Evolutionary conservation across 371 early-diverging fungal species (phyloP).

Genomic region (Lichtheimia ornata): DNA sequence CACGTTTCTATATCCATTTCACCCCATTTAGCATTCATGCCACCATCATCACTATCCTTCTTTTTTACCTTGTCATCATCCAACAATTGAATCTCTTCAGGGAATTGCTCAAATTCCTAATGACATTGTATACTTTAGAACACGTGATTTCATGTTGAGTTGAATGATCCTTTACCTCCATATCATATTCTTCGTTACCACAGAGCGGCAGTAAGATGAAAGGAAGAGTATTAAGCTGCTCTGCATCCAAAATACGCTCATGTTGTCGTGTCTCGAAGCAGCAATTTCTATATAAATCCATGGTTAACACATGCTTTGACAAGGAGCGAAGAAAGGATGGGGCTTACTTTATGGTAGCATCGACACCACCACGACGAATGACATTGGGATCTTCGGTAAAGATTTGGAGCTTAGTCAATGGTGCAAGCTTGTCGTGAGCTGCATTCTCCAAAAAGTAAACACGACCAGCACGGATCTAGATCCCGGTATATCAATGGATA

Average conservation of each 20-base stretch:
- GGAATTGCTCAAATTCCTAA: slow-evolving; percentile 88
- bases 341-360: slow-evolving; percentile 78
- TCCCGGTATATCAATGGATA: neutral
- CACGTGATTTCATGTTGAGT: no score
- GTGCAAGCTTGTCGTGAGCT: slow-evolving; percentile 56
- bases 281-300: slow-evolving; percentile 60
- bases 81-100: slow-evolving; percentile 88
- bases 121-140: neutral
- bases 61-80: slow-evolving; percentile 70
- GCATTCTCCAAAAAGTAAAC: slow-evolving; percentile 68
- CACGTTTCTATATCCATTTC: slow-evolving; percentile 59
- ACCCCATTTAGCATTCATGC: neutral
- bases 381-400: slow-evolving; percentile 82
- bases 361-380: slow-evolving; percentile 88
- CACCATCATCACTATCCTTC: neutral
- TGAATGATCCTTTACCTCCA: slow-evolving; percentile 53
- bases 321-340: no score
- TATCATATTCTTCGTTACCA: slow-evolving; percentile 89
- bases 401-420: slow-evolving; percentile 82
- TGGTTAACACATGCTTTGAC: no score
- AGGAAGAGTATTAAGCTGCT: slow-evolving; percentile 78
- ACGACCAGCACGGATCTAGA: slow-evolving; percentile 68
- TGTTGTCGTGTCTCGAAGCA: slow-evolving; percentile 80
- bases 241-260: slow-evolving; percentile 60
- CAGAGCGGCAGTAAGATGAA: slow-evolving; percentile 88